Percentiles rank a stretch among this genome's conserved stretches.
phyloP scores from a whole-genome alignment of 371 early-diverging fungal species.

The Thermomucor indicae-seudaticae region DNA sequence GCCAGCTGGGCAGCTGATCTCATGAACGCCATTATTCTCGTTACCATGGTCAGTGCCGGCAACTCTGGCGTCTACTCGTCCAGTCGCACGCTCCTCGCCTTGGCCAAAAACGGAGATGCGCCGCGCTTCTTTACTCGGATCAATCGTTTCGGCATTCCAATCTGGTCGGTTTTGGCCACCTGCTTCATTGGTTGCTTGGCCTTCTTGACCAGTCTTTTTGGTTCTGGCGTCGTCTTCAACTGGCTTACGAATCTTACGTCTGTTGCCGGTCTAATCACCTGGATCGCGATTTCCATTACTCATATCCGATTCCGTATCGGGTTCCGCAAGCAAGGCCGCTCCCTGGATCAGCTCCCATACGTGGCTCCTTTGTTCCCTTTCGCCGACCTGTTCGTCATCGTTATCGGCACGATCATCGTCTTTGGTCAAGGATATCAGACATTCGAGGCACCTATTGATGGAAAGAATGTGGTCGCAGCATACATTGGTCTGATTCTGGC shows the following conservation, averaged over 20 bases:
- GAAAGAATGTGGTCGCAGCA: conserved; percentile 35
- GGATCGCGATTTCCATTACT: conserved; percentile 75
- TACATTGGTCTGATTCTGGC: conserved; percentile 57
- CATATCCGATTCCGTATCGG: conserved; percentile 88
- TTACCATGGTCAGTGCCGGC: conserved; percentile 74
- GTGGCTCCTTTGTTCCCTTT: conserved; percentile 68
- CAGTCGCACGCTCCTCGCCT: conserved; percentile 64
- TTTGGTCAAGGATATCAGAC: conserved; percentile 66
- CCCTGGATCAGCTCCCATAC: conserved; percentile 67
- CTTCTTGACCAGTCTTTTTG: conserved; percentile 49
- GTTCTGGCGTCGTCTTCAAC: conserved; percentile 67
- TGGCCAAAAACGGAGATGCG: conserved; percentile 69
- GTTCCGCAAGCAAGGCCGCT: conserved; percentile 63
- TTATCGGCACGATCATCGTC: conserved; percentile 59
- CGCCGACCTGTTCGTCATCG: conserved; percentile 63
- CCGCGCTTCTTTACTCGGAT: conserved; percentile 58
- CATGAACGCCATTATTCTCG: conserved; percentile 77
- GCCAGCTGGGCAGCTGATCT: conserved; percentile 63
- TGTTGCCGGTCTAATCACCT: conserved; percentile 78
- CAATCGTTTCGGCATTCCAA: conserved; percentile 62
- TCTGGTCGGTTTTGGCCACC: conserved; percentile 55
- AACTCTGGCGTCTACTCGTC: conserved; percentile 79
- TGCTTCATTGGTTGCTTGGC: conserved; percentile 59
- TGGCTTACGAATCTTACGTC: conserved; percentile 72
- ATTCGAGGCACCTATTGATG: conserved; percentile 44